Evolutionary conservation across 305 asterid genomes (phyloP), one percentile per base, ranked within the genome.

Genomic region (Solanum hybrid): DNA sequence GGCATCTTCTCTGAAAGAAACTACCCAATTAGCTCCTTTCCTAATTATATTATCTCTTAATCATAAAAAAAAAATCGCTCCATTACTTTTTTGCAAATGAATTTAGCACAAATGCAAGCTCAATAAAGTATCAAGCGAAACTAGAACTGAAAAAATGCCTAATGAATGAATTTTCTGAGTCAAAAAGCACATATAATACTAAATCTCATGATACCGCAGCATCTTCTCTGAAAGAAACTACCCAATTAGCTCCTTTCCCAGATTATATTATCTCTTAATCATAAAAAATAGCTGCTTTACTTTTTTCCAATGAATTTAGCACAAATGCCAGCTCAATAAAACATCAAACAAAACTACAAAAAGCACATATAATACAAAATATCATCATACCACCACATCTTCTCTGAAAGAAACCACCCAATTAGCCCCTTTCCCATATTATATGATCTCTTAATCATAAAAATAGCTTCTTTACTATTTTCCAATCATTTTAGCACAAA

Each of bases 381-480:
- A 9, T 75, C 81, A 75, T 8, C 39, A 37, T 95, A 92, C 4
- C 98, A 95, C 81, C 98, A 98, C 99, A 96, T 96, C 83, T 89
- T 94, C 22, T 42, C 93, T 92, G 85, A n/a, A 75, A 37, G 75
- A 51, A 46, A 71, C 69, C 2, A 82, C 22, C 16, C 12, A 42
- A 82, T 82, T 28, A 40, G 71, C 69, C 11, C 26, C 37, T 73
- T 28, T 13, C 22, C 35, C 22, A 13, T 5, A 13, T 28, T 29
- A 74, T 74, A 28, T 6, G 18, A 74, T 29, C 35, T 14, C 79
- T 74, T 28, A 14, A 73, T 1, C 36, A 29, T 29, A 73, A 73
- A 69, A 69, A 24, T 24, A 33, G 4, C 82, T 33, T 2, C 26
- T 8, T 76, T 76, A 9, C 42, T 8, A 4, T 24, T 69, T 33